A percentile compares a stretch with the other conserved stretches of the same genome.
phyloP scores from a whole-genome alignment of 2,329 filamentous ascomycete genomes.

The Penicillium sp. region DNA sequence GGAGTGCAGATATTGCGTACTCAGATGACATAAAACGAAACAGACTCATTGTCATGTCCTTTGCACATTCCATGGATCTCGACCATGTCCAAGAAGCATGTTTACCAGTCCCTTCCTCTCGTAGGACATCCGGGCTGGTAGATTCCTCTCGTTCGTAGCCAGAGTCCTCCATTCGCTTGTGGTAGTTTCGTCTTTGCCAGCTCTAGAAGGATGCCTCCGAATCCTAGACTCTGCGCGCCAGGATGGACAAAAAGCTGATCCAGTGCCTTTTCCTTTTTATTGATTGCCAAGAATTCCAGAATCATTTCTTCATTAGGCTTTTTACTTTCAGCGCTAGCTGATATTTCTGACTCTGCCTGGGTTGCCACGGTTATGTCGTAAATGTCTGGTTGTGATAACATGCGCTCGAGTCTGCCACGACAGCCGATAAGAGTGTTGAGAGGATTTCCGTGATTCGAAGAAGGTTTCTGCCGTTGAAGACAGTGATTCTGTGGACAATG shows the following conservation, averaged over 20 bases:
- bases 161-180: not conserved
- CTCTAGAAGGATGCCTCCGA: not conserved
- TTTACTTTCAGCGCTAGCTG: not conserved
- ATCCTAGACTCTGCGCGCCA: not conserved
- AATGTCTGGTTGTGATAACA: not conserved
- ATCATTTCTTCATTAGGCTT: not conserved
- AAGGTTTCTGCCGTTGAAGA: not conserved
- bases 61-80: too few species aligned
- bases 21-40: too few species aligned
- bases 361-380: not conserved
- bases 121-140: not conserved
- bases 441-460: not conserved
- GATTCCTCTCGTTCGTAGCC: not conserved
- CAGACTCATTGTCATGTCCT: too few species aligned
- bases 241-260: not conserved
- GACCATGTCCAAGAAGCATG: too few species aligned
- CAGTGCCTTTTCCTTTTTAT: not conserved
- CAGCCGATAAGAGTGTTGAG: not conserved
- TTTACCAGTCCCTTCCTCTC: not conserved
- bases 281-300: not conserved
- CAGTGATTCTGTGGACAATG: not conserved
- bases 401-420: not conserved
- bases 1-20: too few species aligned
- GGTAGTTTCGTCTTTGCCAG: not conserved
- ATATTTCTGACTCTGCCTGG: too few species aligned